Conservation (phyloP, 2,329 filamentous ascomycete species). For the Aspergillus awamori region DNA sequence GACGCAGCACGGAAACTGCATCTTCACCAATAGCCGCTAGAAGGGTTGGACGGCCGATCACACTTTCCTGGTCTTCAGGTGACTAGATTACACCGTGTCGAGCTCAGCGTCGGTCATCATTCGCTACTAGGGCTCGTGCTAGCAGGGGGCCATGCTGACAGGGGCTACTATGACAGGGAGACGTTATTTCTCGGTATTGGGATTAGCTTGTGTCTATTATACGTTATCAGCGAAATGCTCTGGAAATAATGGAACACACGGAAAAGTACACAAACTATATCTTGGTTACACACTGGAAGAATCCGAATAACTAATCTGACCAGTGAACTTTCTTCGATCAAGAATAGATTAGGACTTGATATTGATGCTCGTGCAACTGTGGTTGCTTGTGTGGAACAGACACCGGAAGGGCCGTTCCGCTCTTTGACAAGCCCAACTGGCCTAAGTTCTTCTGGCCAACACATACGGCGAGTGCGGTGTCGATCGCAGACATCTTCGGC, state of each 20-base stretch:
- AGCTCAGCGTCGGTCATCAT: constrained; percentile 8
- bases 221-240: neutral
- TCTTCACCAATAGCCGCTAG: constrained; percentile 1
- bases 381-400: neutral
- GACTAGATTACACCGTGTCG: constrained; percentile 6
- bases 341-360: neutral
- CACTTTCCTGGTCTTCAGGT: constrained; percentile 5
- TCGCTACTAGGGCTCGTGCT: neutral
- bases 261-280: neutral
- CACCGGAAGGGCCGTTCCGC: constrained; percentile 5
- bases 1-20: neutral
- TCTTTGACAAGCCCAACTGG: neutral
- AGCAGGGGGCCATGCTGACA: constrained; percentile 3
- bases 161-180: neutral
- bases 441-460: neutral
- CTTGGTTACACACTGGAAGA: too few relatives aligned
- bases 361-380: neutral
- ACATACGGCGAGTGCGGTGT: neutral
- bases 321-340: neutral
- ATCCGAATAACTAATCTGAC: neutral
- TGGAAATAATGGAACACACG: neutral
- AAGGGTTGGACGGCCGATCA: neutral
- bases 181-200: neutral
- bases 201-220: neutral
- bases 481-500: constrained; percentile 5